Conservation (phyloP, 805 yeast genomes). For the Saturnispora dispora region DNA sequence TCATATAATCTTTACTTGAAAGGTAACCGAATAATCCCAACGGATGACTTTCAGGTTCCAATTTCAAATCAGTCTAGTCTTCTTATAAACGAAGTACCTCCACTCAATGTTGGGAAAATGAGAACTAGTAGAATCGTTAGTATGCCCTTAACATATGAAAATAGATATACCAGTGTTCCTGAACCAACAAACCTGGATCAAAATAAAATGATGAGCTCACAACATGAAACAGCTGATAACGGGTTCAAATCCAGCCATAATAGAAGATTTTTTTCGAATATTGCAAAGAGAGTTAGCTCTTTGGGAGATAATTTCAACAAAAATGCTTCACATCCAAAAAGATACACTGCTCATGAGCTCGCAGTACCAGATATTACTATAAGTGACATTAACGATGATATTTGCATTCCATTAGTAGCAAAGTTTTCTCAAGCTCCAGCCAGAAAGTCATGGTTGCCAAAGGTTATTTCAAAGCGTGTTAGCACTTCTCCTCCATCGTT, state of each 20-base stretch:
- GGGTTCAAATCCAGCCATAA: background rate
- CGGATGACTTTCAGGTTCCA: constrained; percentile 19
- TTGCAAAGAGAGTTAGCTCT: constrained; percentile 6
- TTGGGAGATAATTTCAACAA: background rate
- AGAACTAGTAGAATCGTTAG: background rate
- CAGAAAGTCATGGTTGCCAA: background rate
- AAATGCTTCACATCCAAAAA: background rate
- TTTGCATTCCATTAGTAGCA: background rate
- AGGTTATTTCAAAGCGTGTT: background rate
- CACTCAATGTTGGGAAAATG: background rate
- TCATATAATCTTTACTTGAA: constrained; percentile 15
- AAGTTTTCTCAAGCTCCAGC: background rate
- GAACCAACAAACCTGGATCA: constrained; percentile 2
- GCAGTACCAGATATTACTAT: background rate
- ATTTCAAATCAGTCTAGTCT: constrained; percentile 1
- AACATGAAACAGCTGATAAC: background rate
- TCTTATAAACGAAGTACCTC: background rate
- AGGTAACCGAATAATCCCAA: constrained; percentile 19
- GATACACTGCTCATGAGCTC: background rate
- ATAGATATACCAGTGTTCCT: constrained; percentile 3
- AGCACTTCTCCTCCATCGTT: background rate
- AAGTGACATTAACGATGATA: background rate
- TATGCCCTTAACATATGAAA: background rate
- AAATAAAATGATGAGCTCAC: background rate
- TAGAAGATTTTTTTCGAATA: background rate